Percentiles rank a stretch among this genome's conserved stretches.
Evolutionary conservation across 1,284 basidiomycete species (phyloP).

Genomic region (Sparassis latifolia): DNA sequence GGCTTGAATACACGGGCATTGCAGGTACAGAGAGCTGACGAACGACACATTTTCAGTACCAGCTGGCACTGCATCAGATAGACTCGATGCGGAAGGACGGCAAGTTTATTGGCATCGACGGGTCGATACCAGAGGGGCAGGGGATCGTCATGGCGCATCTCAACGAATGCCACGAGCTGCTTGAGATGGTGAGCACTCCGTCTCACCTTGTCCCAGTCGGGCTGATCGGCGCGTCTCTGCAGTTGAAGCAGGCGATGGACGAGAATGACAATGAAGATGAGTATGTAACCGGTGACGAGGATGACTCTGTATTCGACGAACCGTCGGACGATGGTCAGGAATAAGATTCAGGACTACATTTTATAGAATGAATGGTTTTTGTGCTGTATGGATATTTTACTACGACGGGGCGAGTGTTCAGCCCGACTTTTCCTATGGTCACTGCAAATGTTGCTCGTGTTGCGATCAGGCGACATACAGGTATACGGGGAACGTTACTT

Average conservation of each 20-base stretch:
- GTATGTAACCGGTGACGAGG: conserved; percentile 27
- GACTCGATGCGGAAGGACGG: conserved; percentile 91
- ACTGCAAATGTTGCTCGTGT: too few relatives aligned
- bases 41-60: conserved; percentile 54
- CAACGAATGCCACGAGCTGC: conserved; percentile 92
- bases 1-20: too few relatives aligned
- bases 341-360: not conserved
- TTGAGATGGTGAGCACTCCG: conserved; percentile 70
- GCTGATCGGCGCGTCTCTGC: not conserved
- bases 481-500: too few relatives aligned
- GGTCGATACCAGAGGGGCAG: conserved; percentile 90
- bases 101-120: conserved; percentile 83
- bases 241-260: conserved; percentile 80
- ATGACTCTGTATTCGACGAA: conserved; percentile 16
- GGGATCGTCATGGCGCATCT: conserved; percentile 95
- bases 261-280: conserved; percentile 55
- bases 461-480: too few relatives aligned
- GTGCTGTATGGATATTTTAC: too few relatives aligned
- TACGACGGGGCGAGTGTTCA: too few relatives aligned
- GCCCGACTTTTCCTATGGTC: too few relatives aligned
- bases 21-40: not conserved
- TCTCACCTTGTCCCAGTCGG: not conserved
- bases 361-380: too few relatives aligned
- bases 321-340: conserved; percentile 19
- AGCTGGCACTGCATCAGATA: conserved; percentile 93